Base-by-base conservation (phyloP, 495 filamentous ascomycete species). In the Penicillium bialowiezense region DNA sequence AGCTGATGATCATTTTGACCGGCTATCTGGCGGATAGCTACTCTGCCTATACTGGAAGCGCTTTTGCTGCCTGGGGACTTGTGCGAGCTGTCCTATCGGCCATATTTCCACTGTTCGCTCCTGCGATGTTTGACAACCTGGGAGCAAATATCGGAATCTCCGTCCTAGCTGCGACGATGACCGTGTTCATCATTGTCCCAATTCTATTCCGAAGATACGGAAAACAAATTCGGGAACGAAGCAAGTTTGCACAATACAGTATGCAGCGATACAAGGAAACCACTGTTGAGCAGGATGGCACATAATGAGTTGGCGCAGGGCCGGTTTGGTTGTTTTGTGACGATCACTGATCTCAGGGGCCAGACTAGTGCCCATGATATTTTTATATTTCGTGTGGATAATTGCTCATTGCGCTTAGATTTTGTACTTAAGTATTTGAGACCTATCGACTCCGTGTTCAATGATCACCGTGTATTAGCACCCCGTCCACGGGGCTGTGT, bases 11-110 rank as follows among this genome's bases (percentile, higher is more conserved):
- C 18, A 63, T 68, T 1, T 62, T 79, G 7, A 54, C 59, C 1
- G 73, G 71, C 1, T 80, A 80, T 46, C 51, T 78, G 7, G 68
- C 71, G 1, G 74, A 78, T 52, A 55, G 64, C 5, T 80, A 79
- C 38, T 60, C 68, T 1, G 60, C 58, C 14, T 75, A 72, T 49
- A 63, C 72, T 0, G 63, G 71, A 0, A 73, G 68, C 13, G 74
- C 65, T 1, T 69, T 71, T 44, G 73, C 73, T 1, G 67, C 70
- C 0, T 36, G 76, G 31, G 41, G 55, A 1, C 62, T 79, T 8
- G 35, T 77, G 5, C 58, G 74, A 0, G 62, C 69, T 0, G 15
- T 69, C 2, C 20, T 72, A 1, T 65, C 70, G 0, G 74, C 63
- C 1, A 21, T 62, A 3, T 70, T 77, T 34, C 74, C 73, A 0